Evolutionary conservation across 192 early-diverging fungal genomes (phyloP).

Genomic region (Coemansia sp.): DNA sequence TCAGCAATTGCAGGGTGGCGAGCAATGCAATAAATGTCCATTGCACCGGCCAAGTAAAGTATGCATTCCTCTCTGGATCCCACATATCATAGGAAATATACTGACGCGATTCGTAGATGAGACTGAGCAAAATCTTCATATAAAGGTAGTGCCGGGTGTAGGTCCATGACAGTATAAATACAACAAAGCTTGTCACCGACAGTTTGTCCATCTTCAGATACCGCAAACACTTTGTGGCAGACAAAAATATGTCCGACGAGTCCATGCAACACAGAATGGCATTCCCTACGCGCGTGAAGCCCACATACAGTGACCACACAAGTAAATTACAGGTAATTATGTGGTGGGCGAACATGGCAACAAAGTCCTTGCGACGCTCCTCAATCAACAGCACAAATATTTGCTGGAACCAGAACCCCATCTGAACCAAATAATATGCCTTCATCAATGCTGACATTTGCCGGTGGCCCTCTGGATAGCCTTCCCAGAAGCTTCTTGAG

Average conservation of each 20-base stretch:
- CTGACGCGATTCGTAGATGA: constrained; percentile 51
- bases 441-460: constrained; percentile 59
- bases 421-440: constrained; percentile 72
- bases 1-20: constrained; percentile 57
- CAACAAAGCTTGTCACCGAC: constrained; percentile 63
- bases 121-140: constrained; percentile 60
- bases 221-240: constrained; percentile 75
- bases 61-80: constrained; percentile 30
- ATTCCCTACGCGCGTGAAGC: constrained; percentile 76
- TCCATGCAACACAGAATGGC: constrained; percentile 77
- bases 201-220: constrained; percentile 61
- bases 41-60: constrained; percentile 22
- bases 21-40: constrained; percentile 27
- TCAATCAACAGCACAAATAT: constrained; percentile 71
- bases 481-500: constrained; percentile 67
- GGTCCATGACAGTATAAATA: constrained; percentile 71
- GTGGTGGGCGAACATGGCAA: constrained; percentile 73
- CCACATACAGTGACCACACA: constrained; percentile 60
- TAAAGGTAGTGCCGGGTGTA: constrained; percentile 76
- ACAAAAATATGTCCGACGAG: constrained; percentile 75
- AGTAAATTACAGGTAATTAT: constrained; percentile 73
- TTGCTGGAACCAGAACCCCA: constrained; percentile 81
- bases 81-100: constrained; percentile 16
- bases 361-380: constrained; percentile 71
- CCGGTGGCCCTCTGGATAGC: constrained; percentile 64